Evolutionary conservation across 1,139 yeast genomes (phyloP), one percentile per base, ranked within the genome.

Genomic region (Pichiaceae sp.): DNA sequence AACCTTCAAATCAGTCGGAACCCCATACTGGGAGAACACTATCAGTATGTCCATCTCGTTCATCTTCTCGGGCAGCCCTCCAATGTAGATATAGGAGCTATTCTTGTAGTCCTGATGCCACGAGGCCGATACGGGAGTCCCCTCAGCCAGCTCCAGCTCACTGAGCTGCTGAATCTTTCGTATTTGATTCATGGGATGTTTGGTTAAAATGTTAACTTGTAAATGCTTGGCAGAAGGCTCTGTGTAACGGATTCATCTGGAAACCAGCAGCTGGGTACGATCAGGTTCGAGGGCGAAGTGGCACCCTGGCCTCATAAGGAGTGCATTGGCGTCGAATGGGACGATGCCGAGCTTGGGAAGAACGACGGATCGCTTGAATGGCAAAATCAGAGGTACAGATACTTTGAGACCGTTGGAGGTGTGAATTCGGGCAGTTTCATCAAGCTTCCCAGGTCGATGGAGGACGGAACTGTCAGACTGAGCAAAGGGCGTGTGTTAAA

Each of bases 311-410:
- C 77, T 0, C 55, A 55, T 5, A 60, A 54, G 3, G 44, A 45
- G 0, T 87, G 91, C 0, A 59, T 73, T 14, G 96, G 96, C 0
- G 68, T 89, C 2, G 96, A 89, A 54, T 89, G 96, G 96, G 96
- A 89, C 53, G 66, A 75, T 37, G 57, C 60, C 0, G 46, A 54
- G 2, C 54, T 73, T 20, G 89, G 89, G 1, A 78, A 73, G 46
- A 72, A 80, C 50, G 56, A 66, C 38, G 91, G 91, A 0, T 38
- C 48, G 1, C 42, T 69, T 28, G 54, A 66, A 17, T 78, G 72
- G 0, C 46, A 53, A 0, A 32, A 32, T 6, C 16, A 20, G 14
- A 29, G 6, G 8, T 28, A 28, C 21, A 46, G 52, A 31, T 76
- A 76, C 48, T 80, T 80, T 50, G 28, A 42, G 1, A 43, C 50